Base-by-base conservation (phyloP, 2,329 filamentous ascomycete genomes). In the Epichloe coenophiala region DNA sequence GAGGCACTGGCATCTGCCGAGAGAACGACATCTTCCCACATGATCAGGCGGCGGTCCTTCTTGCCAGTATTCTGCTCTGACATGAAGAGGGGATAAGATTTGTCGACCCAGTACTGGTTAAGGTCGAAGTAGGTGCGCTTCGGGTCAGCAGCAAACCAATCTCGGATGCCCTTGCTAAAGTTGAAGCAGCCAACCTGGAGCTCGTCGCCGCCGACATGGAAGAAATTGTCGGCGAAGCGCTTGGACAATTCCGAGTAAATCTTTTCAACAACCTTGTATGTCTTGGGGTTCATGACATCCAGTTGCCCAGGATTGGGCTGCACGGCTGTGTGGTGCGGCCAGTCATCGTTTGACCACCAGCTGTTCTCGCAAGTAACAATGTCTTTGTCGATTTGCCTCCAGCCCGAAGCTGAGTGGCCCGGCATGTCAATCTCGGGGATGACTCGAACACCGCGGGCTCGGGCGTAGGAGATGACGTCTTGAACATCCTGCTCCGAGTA, bases 321-420 rank as follows among this genome's bases (percentile, higher is more conserved):
- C 8, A 78, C 73, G 12, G 33, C 74, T 1, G 75, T 78, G 58
- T 79, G 75, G 6, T 66, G 57, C 1, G 68, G 52, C 71, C 71
- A 80, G 55, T 68, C 62, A 52, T 81, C 77, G 59, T 80, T 80
- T 38, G 74, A 77, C 77, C 77, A 81, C 77, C 77, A 81, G 21
- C 72, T 72, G 60, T 80, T 65, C 17, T 62, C 64, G 61, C 77
- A 81, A 2, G 77, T 69, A 15, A 81, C 66, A 42, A 80, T 74
- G 35, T 68, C 63, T 19, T 71, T 65, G 55, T 79, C 74, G 5
- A 78, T 65, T 53, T 75, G 73, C 51, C 70, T 65, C 75, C 75
- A 79, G 33, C 76, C 76, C 1, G 74, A 70, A 33, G 69, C 67
- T 5, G 75, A 71, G 59, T 80, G 76, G 44, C 75, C 73, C 3